Percentiles rank a stretch among this genome's conserved stretches.
phyloP scores from a whole-genome alignment of 148 eudicot species.

The Pouteria glomerata region DNA sequence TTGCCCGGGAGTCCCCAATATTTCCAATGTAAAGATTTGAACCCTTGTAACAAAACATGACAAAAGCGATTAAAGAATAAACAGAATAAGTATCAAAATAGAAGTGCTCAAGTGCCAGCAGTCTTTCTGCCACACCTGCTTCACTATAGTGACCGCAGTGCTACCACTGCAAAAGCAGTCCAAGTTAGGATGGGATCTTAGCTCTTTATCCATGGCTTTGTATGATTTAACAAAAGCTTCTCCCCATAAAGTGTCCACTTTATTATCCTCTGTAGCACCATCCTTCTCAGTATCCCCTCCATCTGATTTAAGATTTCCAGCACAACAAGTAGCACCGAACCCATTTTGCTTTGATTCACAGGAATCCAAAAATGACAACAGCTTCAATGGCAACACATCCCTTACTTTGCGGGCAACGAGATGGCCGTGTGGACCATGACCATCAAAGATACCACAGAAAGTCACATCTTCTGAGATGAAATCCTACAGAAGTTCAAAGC shows the following conservation, averaged over 20 bases:
- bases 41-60: conserved; percentile 46
- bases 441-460: conserved; percentile 92
- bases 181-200: conserved; percentile 82
- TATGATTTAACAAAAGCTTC: conserved; percentile 87
- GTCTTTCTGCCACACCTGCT: conserved; percentile 53
- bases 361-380: conserved; percentile 58
- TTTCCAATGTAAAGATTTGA: conserved; percentile 76
- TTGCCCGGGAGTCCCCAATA: conserved; percentile 97
- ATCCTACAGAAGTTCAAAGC: conserved; percentile 19
- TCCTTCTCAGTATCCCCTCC: conserved; percentile 50
- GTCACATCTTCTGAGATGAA: conserved; percentile 78
- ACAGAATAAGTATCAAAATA: background rate
- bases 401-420: conserved; percentile 96
- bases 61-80: conserved; percentile 1
- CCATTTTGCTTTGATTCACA: conserved; percentile 52
- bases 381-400: conserved; percentile 72
- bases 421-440: conserved; percentile 98
- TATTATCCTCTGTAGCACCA: conserved; percentile 36
- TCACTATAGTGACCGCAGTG: conserved; percentile 82
- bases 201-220: conserved; percentile 95
- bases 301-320: conserved; percentile 38
- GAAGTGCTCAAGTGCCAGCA: background rate
- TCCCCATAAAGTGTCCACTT: conserved; percentile 52
- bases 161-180: conserved; percentile 99
- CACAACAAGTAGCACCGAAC: conserved; percentile 44